Evolutionary conservation across 129 eudicot species (phyloP).

Genomic region (Tagetes erecta): DNA sequence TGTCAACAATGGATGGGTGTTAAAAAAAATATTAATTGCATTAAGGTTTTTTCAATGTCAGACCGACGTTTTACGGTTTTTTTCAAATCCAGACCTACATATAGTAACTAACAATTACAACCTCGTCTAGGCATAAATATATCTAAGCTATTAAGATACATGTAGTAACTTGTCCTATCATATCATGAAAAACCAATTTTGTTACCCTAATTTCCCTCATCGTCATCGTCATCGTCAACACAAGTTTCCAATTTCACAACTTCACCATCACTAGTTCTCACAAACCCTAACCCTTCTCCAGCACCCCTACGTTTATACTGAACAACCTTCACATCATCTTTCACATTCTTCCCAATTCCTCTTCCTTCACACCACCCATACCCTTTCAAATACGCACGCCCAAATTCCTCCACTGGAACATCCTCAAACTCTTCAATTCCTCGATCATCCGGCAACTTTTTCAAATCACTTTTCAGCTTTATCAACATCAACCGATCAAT

Average conservation of each 20-base stretch:
- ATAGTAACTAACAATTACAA: no score
- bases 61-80: no score
- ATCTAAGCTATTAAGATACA: no score
- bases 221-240: not conserved
- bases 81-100: no score
- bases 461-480: slow-evolving; percentile 60
- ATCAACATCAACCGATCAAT: slow-evolving; percentile 46
- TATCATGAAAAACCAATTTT: no score
- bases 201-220: no score
- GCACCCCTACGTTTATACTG: slow-evolving; percentile 45
- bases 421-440: slow-evolving; percentile 56
- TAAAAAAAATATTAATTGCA: no score
- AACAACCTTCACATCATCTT: slow-evolving; percentile 65
- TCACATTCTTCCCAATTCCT: slow-evolving; percentile 70
- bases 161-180: no score
- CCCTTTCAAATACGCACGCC: slow-evolving; percentile 58
- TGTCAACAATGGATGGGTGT: no score
- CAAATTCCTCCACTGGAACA: slow-evolving; percentile 66
- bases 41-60: no score
- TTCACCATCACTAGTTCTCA: not conserved
- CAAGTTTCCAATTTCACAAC: not conserved
- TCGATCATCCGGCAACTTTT: slow-evolving; percentile 49
- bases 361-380: slow-evolving; percentile 82
- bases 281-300: slow-evolving; percentile 77
- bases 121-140: no score